A percentile compares a stretch with the other conserved stretches of the same genome.
Evolutionary conservation across 345 rosid genomes (phyloP).

Genomic region (Noccaea bulbosa): DNA sequence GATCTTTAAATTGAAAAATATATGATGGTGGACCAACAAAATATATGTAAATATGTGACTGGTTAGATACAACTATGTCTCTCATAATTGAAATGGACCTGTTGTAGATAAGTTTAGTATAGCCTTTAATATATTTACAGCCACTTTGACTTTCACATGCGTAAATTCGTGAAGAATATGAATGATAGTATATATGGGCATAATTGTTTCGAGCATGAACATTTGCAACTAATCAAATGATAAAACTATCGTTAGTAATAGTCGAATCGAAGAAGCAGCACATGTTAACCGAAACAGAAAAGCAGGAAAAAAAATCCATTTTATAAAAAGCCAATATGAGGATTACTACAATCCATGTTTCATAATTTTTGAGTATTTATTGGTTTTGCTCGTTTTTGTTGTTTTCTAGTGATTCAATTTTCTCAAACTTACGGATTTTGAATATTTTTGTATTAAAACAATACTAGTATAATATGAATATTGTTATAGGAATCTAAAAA

Average conservation of each 20-base stretch:
- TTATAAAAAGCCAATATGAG: too few species aligned
- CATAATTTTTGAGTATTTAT: too few species aligned
- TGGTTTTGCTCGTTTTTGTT: too few species aligned
- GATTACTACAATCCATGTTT: too few species aligned
- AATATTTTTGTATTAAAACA: too few species aligned
- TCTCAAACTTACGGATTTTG: too few species aligned
- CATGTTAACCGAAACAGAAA: background rate
- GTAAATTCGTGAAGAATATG: conserved; percentile 8
- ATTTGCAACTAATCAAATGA: background rate
- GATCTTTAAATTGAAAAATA: conserved; percentile 5
- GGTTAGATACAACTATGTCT: background rate
- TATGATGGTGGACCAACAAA: conserved; percentile 9
- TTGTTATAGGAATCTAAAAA: too few species aligned
- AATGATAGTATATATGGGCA: background rate
- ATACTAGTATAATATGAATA: too few species aligned
- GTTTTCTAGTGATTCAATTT: too few species aligned
- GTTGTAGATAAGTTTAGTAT: conserved; percentile 10
- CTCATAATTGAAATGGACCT: background rate
- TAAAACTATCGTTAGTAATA: background rate
- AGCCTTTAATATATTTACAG: background rate
- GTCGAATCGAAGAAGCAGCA: background rate
- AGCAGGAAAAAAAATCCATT: background rate
- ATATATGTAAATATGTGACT: background rate
- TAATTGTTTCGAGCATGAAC: background rate
- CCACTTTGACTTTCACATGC: conserved; percentile 29